phyloP scores from a whole-genome alignment of 2,329 filamentous ascomycete species.

The Xylaria sp. region DNA sequence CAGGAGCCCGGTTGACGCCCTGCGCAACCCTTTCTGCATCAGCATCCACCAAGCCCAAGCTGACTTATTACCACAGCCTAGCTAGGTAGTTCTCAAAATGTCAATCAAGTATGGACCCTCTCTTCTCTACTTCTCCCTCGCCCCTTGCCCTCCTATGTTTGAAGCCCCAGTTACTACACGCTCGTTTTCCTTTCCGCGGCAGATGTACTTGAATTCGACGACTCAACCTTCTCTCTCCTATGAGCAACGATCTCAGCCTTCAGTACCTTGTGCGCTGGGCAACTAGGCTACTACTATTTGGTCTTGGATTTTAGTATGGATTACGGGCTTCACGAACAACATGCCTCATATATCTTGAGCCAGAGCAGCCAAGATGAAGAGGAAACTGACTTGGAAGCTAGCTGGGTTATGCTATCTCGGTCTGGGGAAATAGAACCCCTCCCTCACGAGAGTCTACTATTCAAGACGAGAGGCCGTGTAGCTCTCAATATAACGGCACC shows the following conservation, averaged over 20 bases:
- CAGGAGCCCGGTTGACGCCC: slow-evolving; percentile 50
- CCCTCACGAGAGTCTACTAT: slow-evolving; percentile 83
- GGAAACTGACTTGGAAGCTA: slow-evolving; percentile 66
- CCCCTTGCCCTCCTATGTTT: slow-evolving; percentile 13
- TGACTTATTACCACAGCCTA: slow-evolving; percentile 49
- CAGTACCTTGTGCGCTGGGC: slow-evolving; percentile 35
- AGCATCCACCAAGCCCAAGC: slow-evolving; percentile 37
- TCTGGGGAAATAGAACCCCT: slow-evolving; percentile 81
- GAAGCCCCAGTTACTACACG: slow-evolving; percentile 14
- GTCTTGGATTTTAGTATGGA: slow-evolving; percentile 46
- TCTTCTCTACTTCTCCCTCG: slow-evolving; percentile 41
- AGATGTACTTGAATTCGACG: slow-evolving; percentile 42
- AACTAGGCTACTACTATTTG: slow-evolving; percentile 32
- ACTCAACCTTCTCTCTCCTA: slow-evolving; percentile 30
- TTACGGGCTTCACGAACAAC: slow-evolving; percentile 57
- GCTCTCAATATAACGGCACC: slow-evolving; percentile 79
- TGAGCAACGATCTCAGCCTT: slow-evolving; percentile 35
- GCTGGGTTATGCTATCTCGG: slow-evolving; percentile 92
- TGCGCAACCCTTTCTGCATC: slow-evolving; percentile 43
- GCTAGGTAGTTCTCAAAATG: slow-evolving; percentile 50
- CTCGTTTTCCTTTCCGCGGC: slow-evolving; percentile 31
- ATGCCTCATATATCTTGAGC: slow-evolving; percentile 57
- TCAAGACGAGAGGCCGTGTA: slow-evolving; percentile 82
- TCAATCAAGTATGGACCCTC: slow-evolving; percentile 55
- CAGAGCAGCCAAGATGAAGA: slow-evolving; percentile 53